A percentile compares a stretch with the other conserved stretches of the same genome.
These are phyloP conservation scores for Trametes versicolor DNA, from an alignment of 1,284 basidiomycete species.

Conservation along the genomic window DNA sequence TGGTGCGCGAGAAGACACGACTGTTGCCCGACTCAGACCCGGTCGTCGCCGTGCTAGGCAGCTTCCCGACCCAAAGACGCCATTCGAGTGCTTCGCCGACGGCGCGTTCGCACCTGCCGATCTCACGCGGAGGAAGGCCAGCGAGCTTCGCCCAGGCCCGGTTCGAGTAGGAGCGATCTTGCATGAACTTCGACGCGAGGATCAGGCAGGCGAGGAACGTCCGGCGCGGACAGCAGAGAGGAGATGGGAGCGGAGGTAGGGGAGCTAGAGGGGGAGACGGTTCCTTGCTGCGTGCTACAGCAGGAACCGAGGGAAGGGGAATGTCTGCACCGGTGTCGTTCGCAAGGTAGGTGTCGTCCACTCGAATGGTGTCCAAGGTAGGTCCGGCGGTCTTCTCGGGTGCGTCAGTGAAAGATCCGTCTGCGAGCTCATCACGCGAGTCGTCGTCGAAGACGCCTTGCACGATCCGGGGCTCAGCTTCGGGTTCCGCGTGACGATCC, in stretches of 20 bases:
- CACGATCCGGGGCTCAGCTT: constrained; percentile 56
- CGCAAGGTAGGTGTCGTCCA: constrained; percentile 24
- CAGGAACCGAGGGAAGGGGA: constrained; percentile 7
- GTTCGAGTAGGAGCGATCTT: constrained; percentile 94
- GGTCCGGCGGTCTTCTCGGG: constrained; percentile 28
- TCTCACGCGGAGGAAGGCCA: constrained; percentile 79
- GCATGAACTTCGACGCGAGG: constrained; percentile 90
- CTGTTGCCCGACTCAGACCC: constrained; percentile 3
- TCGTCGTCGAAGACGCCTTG: constrained; percentile 37
- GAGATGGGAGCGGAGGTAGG: constrained; percentile 65
- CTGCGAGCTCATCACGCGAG: background rate
- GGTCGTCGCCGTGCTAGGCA: constrained; percentile 28
- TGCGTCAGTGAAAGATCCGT: constrained; percentile 5
- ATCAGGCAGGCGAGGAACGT: constrained; percentile 91
- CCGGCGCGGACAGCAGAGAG: constrained; percentile 86
- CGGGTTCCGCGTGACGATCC: constrained; percentile 49
- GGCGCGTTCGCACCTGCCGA: constrained; percentile 82
- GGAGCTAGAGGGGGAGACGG: constrained; percentile 50
- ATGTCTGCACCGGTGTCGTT: constrained; percentile 1
- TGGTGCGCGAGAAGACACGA: constrained; percentile 36
- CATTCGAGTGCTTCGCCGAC: constrained; percentile 83
- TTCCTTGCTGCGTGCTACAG: constrained; percentile 28
- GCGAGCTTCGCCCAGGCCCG: constrained; percentile 91
- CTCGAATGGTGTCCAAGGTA: constrained; percentile 27
- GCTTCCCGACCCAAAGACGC: constrained; percentile 86